Conservation (phyloP, 1,284 basidiomycete genomes). For the Takashimella tepidaria region DNA sequence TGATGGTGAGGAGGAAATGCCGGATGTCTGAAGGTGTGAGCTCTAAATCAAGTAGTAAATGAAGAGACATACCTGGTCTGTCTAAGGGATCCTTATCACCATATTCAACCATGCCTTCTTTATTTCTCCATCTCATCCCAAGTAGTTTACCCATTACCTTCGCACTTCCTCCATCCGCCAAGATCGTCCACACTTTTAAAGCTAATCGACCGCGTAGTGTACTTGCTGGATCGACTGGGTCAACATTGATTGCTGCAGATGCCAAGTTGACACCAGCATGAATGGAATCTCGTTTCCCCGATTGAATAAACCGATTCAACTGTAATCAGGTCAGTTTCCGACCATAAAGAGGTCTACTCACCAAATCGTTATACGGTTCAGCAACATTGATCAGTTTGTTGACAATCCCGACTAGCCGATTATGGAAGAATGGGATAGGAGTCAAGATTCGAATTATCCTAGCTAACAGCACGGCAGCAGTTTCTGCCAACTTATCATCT, state of each 20-base stretch:
- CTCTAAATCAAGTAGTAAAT: not conserved
- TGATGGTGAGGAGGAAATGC: constrained; percentile 39
- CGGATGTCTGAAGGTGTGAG: constrained; percentile 34
- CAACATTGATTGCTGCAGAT: constrained; percentile 38
- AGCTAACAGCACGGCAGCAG: constrained; percentile 35
- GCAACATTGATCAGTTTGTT: constrained; percentile 35
- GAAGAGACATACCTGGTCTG: constrained; percentile 27
- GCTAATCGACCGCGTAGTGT: constrained; percentile 22
- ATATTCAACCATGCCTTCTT: constrained; percentile 36
- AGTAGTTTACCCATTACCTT: constrained; percentile 44
- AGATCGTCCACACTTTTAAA: constrained; percentile 30
- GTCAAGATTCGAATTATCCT: constrained; percentile 42
- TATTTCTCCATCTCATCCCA: constrained; percentile 42
- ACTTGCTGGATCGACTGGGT: constrained; percentile 25
- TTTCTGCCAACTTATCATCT: constrained; percentile 36
- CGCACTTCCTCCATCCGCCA: constrained; percentile 40
- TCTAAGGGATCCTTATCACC: constrained; percentile 40
- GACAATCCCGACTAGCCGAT: constrained; percentile 37
- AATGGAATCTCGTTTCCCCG: constrained; percentile 40
- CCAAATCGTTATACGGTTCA: constrained; percentile 39
- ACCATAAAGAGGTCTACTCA: constrained; percentile 12
- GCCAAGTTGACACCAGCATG: constrained; percentile 37
- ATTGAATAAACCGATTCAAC: constrained; percentile 41
- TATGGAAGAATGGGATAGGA: constrained; percentile 47
- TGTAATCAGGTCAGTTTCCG: constrained; percentile 10